Conservation (phyloP, 2,329 filamentous ascomycete genomes). For the Phoma sp. region DNA sequence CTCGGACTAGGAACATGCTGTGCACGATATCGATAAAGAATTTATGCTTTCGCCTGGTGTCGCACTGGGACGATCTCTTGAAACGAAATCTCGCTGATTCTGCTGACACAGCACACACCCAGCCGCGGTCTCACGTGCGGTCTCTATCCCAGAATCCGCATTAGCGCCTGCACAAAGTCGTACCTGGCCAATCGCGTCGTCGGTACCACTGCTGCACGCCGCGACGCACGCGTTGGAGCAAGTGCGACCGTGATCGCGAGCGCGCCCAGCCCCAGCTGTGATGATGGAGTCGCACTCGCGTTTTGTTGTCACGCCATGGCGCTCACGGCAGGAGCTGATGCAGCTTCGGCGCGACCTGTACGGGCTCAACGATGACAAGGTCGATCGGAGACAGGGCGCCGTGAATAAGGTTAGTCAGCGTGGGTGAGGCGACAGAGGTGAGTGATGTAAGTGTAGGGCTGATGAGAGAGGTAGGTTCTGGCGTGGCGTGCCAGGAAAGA, state of each 20-base stretch:
- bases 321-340: slow-evolving; percentile 68
- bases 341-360: slow-evolving; percentile 70
- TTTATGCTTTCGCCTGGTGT: background rate
- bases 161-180: background rate
- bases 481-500: slow-evolving; percentile 41
- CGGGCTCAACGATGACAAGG: slow-evolving; percentile 37
- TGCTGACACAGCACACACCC: too few relatives aligned
- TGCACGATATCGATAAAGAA: background rate
- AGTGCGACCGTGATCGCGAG: background rate
- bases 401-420: slow-evolving; percentile 46
- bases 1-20: background rate
- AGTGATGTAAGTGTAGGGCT: slow-evolving; percentile 13
- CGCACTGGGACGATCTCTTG: too few relatives aligned
- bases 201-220: slow-evolving; percentile 4
- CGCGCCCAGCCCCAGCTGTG: background rate
- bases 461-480: slow-evolving; percentile 36
- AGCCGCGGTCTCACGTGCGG: slow-evolving; percentile 7
- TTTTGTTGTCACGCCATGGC: slow-evolving; percentile 77
- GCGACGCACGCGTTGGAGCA: background rate
- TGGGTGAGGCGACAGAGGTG: background rate
- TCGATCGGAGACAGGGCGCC: slow-evolving; percentile 42
- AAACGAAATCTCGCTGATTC: background rate
- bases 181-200: slow-evolving; percentile 9
- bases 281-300: slow-evolving; percentile 23
- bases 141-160: background rate